These are phyloP conservation scores for Gonapodya sp. DNA, from an alignment of 192 early-diverging fungal species.

Conservation along the genomic window DNA sequence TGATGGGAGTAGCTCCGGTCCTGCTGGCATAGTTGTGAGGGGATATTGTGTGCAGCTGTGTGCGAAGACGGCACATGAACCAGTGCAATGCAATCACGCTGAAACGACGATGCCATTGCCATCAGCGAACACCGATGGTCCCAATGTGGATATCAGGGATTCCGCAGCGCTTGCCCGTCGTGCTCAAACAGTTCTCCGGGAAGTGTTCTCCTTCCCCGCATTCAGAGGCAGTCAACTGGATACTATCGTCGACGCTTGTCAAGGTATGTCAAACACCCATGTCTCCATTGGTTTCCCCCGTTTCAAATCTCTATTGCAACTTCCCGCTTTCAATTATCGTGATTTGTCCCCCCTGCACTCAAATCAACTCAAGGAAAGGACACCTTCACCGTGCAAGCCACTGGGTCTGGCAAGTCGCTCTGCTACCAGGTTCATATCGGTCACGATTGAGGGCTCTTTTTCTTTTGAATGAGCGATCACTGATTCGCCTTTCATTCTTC, in stretches of 20 bases:
- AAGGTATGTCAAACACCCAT: background rate
- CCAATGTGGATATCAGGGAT: background rate
- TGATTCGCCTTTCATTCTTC: too few relatives aligned
- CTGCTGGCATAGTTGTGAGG: too few relatives aligned
- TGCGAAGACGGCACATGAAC: too few relatives aligned
- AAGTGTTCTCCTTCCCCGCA: background rate
- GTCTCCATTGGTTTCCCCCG: background rate
- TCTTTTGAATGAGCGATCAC: too few relatives aligned
- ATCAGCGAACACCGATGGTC: background rate
- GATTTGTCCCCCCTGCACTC: background rate
- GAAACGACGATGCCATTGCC: background rate
- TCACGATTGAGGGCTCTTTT: too few relatives aligned
- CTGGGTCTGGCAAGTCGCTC: slow-evolving; percentile 67
- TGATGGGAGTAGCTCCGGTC: too few relatives aligned
- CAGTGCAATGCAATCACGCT: too few relatives aligned
- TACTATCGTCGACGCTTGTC: background rate
- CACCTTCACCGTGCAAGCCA: slow-evolving; percentile 43
- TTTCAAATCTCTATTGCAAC: background rate
- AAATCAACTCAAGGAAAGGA: slow-evolving; percentile 14
- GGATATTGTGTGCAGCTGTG: too few relatives aligned
- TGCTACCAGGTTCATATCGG: slow-evolving; percentile 62
- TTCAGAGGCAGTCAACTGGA: background rate
- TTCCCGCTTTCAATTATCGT: background rate
- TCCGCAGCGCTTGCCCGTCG: background rate
- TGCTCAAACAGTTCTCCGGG: background rate